Evolutionary conservation across 371 early-diverging fungal genomes (phyloP).

Genomic region (Mucor irregularis): DNA sequence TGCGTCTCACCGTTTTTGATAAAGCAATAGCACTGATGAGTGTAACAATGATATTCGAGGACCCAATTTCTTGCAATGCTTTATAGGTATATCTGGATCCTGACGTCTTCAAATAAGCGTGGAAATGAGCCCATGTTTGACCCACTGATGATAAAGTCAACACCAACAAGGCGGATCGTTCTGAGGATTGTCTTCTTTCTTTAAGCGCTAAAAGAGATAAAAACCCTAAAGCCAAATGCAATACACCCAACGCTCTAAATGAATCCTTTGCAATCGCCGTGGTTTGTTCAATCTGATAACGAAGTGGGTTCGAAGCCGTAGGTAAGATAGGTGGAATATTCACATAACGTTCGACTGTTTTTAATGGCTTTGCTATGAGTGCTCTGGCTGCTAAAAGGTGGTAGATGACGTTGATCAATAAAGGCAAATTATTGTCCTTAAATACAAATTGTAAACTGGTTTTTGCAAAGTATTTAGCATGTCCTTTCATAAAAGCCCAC

Average conservation of each 20-base stretch:
- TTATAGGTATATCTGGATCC: conserved; percentile 25
- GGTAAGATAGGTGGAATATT: conserved; percentile 10
- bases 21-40: conserved; percentile 31
- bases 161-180: conserved; percentile 37
- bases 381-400: conserved; percentile 36
- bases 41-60: conserved; percentile 25
- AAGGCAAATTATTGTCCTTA: conserved; percentile 43
- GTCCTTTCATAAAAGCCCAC: conserved; percentile 26
- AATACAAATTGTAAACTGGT: conserved; percentile 31
- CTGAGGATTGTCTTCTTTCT: conserved; percentile 33
- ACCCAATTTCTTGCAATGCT: conserved; percentile 34
- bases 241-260: conserved; percentile 33
- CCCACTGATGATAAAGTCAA: conserved; percentile 36
- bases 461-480: conserved; percentile 19
- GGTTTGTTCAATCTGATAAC: conserved; percentile 16
- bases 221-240: conserved; percentile 39
- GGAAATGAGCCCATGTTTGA: conserved; percentile 32
- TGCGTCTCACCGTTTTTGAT: conserved; percentile 34
- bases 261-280: conserved; percentile 27
- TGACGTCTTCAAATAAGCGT: conserved; percentile 24
- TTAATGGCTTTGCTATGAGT: conserved; percentile 22
- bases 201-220: conserved; percentile 34
- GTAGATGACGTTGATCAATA: conserved; percentile 36
- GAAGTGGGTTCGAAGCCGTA: background rate
- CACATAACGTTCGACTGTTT: conserved; percentile 18